Base-by-base conservation (phyloP, 2,329 filamentous ascomycete species). In the Sarocladium brachiariae region DNA sequence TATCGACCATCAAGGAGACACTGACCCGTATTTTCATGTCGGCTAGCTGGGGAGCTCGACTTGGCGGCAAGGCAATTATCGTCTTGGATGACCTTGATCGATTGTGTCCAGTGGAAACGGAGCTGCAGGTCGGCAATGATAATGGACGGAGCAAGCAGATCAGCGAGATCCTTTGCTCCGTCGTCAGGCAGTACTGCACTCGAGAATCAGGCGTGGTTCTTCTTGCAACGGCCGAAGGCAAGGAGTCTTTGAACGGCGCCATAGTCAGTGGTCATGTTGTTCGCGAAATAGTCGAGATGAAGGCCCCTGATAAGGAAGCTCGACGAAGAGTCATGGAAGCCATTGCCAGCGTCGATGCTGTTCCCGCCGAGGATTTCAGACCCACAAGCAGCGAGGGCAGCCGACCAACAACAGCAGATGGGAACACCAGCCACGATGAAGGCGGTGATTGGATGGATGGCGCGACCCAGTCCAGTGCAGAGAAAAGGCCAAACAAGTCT, bases 1-100 rank as follows among this genome's bases (percentile, higher is more conserved):
- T 96, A 13, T 87, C 89, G 2, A 89, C 87, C 0, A 89, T 99
- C 68, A 96, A 95, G 62, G 92, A 97, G 61, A 93, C 83, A 0
- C 70, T 99, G 4, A 84, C 81, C 48, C 81, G 89, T 14, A 69
- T 95, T 2, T 97, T 99, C 64, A 89, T 93, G 74, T 79, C 82
- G 18, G 93, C 93, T 2, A 86, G 87, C 37, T 99, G 93, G 93
- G 90, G 89, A 33, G 89, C 92, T 31, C 80, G 92, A 53, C 76
- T 93, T 1, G 91, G 90, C 19, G 93, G 93, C 4, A 84, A 82
- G 55, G 81, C 91, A 0, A 65, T 97, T 2, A 87, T 99, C 18
- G 81, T 99, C 46, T 74, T 99, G 2, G 93, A 99, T 61, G 93
- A 99, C 61, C 70, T 99, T 6, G 93, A 99, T 67, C 89, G 89